phyloP scores from a whole-genome alignment of 805 yeast genomes.

The Monosporozyma servazzii region DNA sequence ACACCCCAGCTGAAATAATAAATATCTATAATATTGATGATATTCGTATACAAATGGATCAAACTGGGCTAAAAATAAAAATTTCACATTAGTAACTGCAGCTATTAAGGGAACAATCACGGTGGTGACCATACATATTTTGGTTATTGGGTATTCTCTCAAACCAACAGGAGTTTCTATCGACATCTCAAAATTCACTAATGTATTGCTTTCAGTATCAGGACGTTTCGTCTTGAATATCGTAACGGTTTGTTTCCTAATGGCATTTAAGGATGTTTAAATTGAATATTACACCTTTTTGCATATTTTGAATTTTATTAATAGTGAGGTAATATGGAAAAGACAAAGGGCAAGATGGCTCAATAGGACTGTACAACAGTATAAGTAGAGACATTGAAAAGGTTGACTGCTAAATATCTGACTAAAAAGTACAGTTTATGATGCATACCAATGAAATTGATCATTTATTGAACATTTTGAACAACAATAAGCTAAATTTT shows the following conservation, averaged over 20 bases:
- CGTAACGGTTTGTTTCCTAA: background rate
- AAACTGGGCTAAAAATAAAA: conserved; percentile 21
- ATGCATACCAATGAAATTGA: background rate
- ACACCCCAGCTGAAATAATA: conserved; percentile 42
- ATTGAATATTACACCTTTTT: background rate
- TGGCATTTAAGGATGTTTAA: background rate
- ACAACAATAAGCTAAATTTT: background rate
- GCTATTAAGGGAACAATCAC: conserved; percentile 22
- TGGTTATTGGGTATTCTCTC: conserved; percentile 23
- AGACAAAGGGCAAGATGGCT: background rate
- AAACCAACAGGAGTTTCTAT: conserved; percentile 13
- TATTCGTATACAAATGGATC: conserved; percentile 47
- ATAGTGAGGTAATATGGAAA: background rate
- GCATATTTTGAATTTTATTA: background rate
- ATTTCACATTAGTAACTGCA: conserved; percentile 21
- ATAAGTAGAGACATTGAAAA: background rate
- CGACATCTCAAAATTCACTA: conserved; percentile 7
- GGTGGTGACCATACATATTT: conserved; percentile 19
- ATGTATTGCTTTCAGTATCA: too few relatives aligned
- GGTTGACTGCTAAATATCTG: background rate
- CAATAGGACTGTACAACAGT: too few relatives aligned
- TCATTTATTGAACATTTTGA: background rate
- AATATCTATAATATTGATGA: conserved; percentile 48
- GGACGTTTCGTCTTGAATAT: background rate
- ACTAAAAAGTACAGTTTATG: background rate